Evolutionary conservation across 352 stramenopile genomes (phyloP), one percentile per base, ranked within the genome.

Genomic region (Globisporangium abappressorium): DNA sequence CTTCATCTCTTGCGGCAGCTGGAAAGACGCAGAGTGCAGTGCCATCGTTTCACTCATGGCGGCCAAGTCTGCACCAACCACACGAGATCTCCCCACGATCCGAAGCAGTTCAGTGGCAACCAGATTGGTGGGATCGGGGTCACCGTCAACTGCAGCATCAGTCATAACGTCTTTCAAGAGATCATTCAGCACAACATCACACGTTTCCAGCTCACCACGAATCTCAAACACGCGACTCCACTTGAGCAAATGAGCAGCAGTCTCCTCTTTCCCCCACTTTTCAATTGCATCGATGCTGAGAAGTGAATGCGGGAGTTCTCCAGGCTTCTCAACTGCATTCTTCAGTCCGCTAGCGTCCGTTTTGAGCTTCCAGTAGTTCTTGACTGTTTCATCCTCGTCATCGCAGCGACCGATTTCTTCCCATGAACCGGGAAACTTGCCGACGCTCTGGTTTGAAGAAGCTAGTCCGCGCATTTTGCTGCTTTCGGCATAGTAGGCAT

Each of bases 401-500:
- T 64, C 56, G 9, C 57, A 18, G 6, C 38, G n/a, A n/a, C 20
- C 6, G n/a, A 12, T 22, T 6, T 66, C 15, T 58, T 51, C 43
- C 43, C 43, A 51, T 18, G 43, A 51, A 3, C 43, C 18, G 22
- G 43, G 43, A 51, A 24, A 51, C 3, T 51, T 51, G 43, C 18
- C 43, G 18, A 7, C 5, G 18, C 43, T 51, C 43, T 51, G 43
- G 61, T 41, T 49, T 71, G 76, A 38, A 38, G 53, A 46, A 9
- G 24, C 41, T 2, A 61, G 49, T 6, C 38, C 33, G 61, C 47
- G 67, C 57, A 68, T 66, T 68, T 75, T 75, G 24, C 63, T 79
- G 70, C 70, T 70, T 61, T 91, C 81, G 28, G 81, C 85, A 38
- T 92, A 92, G 58, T 92, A 92, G 20, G 82, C 80, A 63, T 92